Conservation (phyloP, 352 stramenopile genomes). For the Phytophthora niederhauseri region DNA sequence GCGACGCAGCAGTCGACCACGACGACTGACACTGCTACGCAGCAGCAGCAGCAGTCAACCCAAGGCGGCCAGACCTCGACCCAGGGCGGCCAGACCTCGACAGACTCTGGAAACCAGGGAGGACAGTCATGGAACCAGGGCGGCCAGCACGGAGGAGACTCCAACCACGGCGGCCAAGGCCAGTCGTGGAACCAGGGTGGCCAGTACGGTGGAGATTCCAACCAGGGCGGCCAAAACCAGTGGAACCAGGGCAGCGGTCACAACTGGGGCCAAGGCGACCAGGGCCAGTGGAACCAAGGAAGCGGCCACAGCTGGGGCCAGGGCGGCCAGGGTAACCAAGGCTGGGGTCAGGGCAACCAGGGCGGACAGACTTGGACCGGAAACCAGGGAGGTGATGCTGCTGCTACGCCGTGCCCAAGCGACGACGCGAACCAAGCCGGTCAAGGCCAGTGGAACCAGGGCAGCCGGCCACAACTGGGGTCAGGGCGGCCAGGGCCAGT, state of each 20-base stretch:
- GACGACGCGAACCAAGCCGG: conserved; percentile 13
- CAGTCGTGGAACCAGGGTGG: neutral
- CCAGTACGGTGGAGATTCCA: neutral
- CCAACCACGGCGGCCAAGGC: neutral
- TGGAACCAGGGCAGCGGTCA: neutral
- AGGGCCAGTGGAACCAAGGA: conserved; percentile 10
- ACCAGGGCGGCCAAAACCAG: neutral
- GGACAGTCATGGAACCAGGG: conserved; percentile 8
- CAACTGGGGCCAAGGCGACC: conserved; percentile 9
- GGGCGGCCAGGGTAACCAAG: neutral
- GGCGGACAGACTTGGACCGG: conserved; percentile 2
- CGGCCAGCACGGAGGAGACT: neutral
- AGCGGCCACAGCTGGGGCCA: neutral
- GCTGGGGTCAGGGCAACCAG: conserved; percentile 6
- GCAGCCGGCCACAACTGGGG: neutral
- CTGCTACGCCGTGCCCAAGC: conserved; percentile 13
- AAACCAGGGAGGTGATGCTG: conserved; percentile 16
- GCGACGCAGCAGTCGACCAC: conserved; percentile 16
- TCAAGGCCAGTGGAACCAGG: neutral
- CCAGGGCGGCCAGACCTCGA: conserved; percentile 6
- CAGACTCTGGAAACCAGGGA: conserved; percentile 4
- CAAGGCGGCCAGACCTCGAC: conserved; percentile 7
- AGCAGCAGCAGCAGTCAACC: conserved; percentile 9
- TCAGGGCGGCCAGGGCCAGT: neutral
- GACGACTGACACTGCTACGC: conserved; percentile 11